Percentiles rank a stretch among this genome's conserved stretches.
Conservation (phyloP, 2,329 filamentous ascomycete genomes). For the Colletotrichum sp. region DNA sequence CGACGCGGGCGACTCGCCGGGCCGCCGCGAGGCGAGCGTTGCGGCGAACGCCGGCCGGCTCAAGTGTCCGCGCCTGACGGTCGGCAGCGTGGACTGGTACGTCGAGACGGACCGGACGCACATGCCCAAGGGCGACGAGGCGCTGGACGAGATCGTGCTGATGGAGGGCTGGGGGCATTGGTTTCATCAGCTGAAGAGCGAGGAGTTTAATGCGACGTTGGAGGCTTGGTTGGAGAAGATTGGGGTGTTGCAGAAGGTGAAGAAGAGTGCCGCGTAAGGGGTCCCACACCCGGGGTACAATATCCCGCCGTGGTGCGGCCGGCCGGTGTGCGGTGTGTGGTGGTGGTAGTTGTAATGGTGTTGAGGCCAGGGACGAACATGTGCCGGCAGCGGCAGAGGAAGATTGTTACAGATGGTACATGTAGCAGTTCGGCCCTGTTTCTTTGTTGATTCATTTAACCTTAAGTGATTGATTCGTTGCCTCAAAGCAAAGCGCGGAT, state of each 20-base stretch:
- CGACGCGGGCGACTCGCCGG: too few species aligned
- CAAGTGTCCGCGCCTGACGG: not conserved
- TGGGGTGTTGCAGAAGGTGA: not conserved
- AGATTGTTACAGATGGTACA: not conserved
- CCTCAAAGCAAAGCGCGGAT: not conserved
- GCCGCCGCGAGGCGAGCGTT: not conserved
- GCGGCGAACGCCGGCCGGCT: not conserved
- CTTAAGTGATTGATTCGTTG: not conserved
- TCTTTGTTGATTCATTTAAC: not conserved
- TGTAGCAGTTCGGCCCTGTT: not conserved
- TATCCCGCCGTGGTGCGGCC: not conserved
- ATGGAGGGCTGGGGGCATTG: constrained; percentile 5
- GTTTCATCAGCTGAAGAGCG: constrained; percentile 12
- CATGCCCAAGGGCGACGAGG: constrained; percentile 1
- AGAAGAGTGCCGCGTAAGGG: not conserved
- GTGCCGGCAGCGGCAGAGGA: not conserved
- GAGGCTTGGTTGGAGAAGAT: not conserved
- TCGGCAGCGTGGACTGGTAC: not conserved
- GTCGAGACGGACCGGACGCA: not conserved
- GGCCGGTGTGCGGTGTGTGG: not conserved
- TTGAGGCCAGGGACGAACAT: not conserved
- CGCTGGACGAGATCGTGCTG: constrained; percentile 3
- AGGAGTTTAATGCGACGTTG: constrained; percentile 1
- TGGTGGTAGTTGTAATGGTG: not conserved
- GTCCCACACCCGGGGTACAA: not conserved